These are phyloP conservation scores for Ogataea chonburiensis DNA, from an alignment of 805 yeast genomes.

Conservation along the genomic window DNA sequence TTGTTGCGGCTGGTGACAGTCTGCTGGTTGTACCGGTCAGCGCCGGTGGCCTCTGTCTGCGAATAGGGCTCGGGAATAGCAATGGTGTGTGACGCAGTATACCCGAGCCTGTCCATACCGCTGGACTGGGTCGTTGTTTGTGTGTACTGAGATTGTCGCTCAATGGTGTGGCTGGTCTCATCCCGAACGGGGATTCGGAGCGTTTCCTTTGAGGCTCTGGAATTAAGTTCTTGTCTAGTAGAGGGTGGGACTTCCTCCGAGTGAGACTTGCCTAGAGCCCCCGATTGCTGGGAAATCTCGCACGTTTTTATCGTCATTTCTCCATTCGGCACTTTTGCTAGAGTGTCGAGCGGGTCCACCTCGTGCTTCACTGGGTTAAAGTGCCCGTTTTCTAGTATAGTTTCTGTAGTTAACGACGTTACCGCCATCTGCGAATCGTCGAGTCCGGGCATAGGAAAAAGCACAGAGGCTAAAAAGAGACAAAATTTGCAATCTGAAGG, in stretches of 20 bases:
- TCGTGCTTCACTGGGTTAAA: neutral
- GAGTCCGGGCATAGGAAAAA: constrained; percentile 2
- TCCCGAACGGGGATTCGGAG: constrained; percentile 6
- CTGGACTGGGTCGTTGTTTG: constrained; percentile 18
- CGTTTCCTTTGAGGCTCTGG: constrained; percentile 13
- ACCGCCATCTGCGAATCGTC: constrained; percentile 7
- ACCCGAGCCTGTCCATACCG: constrained; percentile 28
- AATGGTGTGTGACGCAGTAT: constrained; percentile 28
- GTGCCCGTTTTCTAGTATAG: constrained; percentile 7
- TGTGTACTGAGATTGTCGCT: constrained; percentile 14
- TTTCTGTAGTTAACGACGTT: constrained; percentile 9
- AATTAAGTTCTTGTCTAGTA: constrained; percentile 3
- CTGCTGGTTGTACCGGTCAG: constrained; percentile 21
- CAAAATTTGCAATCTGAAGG: neutral
- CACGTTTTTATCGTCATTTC: constrained; percentile 19
- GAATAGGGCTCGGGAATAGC: constrained; percentile 31
- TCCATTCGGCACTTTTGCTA: constrained; percentile 10
- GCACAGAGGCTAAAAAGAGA: constrained; percentile 1
- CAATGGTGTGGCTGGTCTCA: constrained; percentile 4
- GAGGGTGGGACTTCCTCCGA: constrained; percentile 1
- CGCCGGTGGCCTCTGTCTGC: constrained; percentile 20
- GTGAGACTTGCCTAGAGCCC: neutral
- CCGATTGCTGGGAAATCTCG: constrained; percentile 9
- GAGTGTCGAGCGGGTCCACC: constrained; percentile 7
- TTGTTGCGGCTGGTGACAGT: constrained; percentile 18